These are phyloP conservation scores for Crucibulum laeve DNA, from an alignment of 768 basidiomycete genomes.

Conservation along the genomic window DNA sequence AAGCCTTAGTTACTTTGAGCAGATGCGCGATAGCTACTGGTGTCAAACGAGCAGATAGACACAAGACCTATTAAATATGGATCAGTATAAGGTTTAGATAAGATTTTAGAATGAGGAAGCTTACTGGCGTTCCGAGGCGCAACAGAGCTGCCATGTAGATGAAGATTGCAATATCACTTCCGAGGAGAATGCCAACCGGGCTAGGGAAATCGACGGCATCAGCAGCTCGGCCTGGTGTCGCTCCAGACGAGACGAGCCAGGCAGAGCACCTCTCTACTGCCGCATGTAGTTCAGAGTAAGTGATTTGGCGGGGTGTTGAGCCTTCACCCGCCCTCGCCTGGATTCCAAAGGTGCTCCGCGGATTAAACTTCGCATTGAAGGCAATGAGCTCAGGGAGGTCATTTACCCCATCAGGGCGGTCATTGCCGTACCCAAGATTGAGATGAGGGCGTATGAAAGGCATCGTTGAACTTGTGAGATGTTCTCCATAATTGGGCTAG, in stretches of 20 bases:
- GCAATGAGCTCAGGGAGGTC: constrained; percentile 33
- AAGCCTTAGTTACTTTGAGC: constrained; percentile 22
- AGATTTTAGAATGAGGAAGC: constrained; percentile 4
- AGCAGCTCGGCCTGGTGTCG: constrained; percentile 17
- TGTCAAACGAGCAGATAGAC: constrained; percentile 30
- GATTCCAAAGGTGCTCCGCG: constrained; percentile 28
- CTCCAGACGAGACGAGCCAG: constrained; percentile 25
- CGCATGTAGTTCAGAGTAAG: constrained; percentile 26
- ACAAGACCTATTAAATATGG: constrained; percentile 31
- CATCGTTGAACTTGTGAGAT: too few species aligned
- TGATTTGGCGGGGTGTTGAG: constrained; percentile 21
- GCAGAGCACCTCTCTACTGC: constrained; percentile 27
- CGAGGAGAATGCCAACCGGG: constrained; percentile 32
- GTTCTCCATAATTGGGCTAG: too few species aligned
- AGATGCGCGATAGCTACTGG: constrained; percentile 31
- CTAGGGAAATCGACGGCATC: constrained; percentile 17
- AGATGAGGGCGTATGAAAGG: constrained; percentile 31
- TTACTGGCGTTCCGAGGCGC: constrained; percentile 31
- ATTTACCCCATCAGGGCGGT: constrained; percentile 21
- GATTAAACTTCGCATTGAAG: constrained; percentile 28
- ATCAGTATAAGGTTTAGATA: not conserved
- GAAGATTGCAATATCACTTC: constrained; percentile 32
- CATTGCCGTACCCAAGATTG: constrained; percentile 25
- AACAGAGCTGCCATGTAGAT: constrained; percentile 31
- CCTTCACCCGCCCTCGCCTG: constrained; percentile 20